Base-by-base conservation (phyloP, 1,284 basidiomycete genomes). In the Tilletia walkeri region DNA sequence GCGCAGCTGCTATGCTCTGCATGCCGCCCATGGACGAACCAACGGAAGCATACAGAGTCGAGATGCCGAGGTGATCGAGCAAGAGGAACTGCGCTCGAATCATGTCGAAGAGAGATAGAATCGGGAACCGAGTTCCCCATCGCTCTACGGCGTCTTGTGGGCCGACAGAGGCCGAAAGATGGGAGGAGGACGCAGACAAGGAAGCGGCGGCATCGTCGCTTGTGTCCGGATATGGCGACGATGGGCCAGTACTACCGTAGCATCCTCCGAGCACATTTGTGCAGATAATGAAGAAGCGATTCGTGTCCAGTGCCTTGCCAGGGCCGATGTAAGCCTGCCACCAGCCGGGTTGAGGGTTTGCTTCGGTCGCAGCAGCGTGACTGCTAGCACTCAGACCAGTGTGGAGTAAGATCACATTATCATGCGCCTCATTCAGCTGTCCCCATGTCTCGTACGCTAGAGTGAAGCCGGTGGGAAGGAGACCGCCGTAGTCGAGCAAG, bases 401-500 rank as follows among this genome's bases (percentile, higher is more conserved):
- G 81, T 98, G 95, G 2, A 99, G 88, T n/a, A 99, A 89, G 68
- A 99, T 95, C 67, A 89, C 95, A 82, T 99, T 99, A 84, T 93
- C 91, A 54, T 87, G 88, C 7, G 86, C 82, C 0, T 89, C 86
- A 41, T 92, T 92, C 69, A 99, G 89, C 1, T 88, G 89, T 1
- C 95, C 95, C 96, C 96, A 99, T 0, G 95, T 94, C 85, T 99
- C 95, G 87, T 99, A 99, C 0, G 96, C 96, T 69, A 99, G 87
- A 74, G 93, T 89, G 78, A 94, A 93, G 10, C 67, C 34, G 18
- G 88, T 86, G 0, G 92, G 90, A 0, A 99, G 87, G 0, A 89
- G 86, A 0, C 87, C 84, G 0, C 89, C 86, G 65, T 87, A 88
- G 85, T 98, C 97, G 14, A 99, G 88, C 0, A 88, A 87, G 36